Evolutionary conservation across 2,329 filamentous ascomycete genomes (phyloP).

Genomic region (Aspergillus sergii): DNA sequence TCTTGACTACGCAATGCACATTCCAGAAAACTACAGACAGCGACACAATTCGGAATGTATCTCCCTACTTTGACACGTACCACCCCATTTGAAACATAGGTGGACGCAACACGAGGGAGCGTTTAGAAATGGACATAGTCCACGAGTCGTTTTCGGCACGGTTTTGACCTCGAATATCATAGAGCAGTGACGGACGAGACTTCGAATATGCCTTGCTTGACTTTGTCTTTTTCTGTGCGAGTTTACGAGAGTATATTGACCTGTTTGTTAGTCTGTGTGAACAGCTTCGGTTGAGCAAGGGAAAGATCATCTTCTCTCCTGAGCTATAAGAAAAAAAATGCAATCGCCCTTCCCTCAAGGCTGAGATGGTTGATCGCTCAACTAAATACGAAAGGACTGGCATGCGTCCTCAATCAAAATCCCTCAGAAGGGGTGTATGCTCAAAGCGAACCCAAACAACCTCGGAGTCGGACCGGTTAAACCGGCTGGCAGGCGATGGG

Average conservation of each 20-base stretch:
- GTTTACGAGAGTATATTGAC: background rate
- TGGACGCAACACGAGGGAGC: slow-evolving; percentile 49
- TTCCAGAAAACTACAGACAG: background rate
- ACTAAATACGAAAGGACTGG: background rate
- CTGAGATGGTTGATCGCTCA: background rate
- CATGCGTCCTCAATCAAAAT: background rate
- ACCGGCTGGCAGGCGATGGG: slow-evolving; percentile 35
- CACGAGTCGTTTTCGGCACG: slow-evolving; percentile 42
- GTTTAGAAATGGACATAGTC: slow-evolving; percentile 27
- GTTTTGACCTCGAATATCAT: slow-evolving; percentile 51
- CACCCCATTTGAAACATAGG: slow-evolving; percentile 36
- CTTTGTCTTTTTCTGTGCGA: background rate
- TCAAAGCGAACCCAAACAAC: slow-evolving; percentile 49
- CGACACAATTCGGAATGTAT: slow-evolving; percentile 35
- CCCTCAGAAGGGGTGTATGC: slow-evolving; percentile 36
- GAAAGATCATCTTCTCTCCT: slow-evolving; percentile 18
- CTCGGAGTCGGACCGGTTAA: slow-evolving; percentile 25
- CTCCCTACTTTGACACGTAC: slow-evolving; percentile 49
- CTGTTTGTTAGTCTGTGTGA: slow-evolving; percentile 10
- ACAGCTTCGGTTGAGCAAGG: background rate
- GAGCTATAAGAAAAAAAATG: background rate
- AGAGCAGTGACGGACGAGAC: slow-evolving; percentile 44
- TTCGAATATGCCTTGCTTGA: slow-evolving; percentile 45
- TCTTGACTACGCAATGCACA: slow-evolving; percentile 3
- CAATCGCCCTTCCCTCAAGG: no score